Percentiles rank a stretch among this genome's conserved stretches.
Conservation (phyloP, 1,284 basidiomycete genomes). For the Phaffia rhodozyma region DNA sequence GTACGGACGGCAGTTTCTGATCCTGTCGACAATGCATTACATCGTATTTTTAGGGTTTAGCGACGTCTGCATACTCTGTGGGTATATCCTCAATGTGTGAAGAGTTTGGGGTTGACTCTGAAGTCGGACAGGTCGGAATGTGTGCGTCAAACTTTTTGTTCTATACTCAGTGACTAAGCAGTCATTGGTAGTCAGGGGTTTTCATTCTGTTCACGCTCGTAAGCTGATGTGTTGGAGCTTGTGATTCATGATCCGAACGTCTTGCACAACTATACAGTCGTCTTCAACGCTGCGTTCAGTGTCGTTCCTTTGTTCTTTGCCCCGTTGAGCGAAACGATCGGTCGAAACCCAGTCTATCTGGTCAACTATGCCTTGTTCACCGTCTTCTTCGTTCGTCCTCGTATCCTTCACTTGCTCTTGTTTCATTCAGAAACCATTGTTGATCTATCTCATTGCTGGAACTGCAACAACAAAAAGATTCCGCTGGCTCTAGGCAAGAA, state of each 20-base stretch:
- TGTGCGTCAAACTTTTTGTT: slow-evolving; percentile 14
- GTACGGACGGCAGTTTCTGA: background rate
- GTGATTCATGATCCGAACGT: slow-evolving; percentile 10
- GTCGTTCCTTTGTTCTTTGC: slow-evolving; percentile 29
- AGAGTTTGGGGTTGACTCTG: slow-evolving; percentile 27
- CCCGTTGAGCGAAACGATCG: slow-evolving; percentile 31
- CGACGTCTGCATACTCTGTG: slow-evolving; percentile 20
- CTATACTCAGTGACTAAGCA: background rate
- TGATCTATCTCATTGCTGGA: background rate
- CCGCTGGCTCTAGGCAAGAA: slow-evolving; percentile 29
- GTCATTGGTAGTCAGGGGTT: no score
- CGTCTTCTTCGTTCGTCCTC: slow-evolving; percentile 15
- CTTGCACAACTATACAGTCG: background rate
- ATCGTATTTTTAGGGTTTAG: background rate
- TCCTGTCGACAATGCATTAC: background rate
- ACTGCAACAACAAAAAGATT: background rate
- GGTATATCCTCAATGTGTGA: slow-evolving; percentile 22
- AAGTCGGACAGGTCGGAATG: slow-evolving; percentile 30
- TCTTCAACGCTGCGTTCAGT: slow-evolving; percentile 24
- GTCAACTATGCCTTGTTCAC: slow-evolving; percentile 29
- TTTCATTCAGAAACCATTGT: background rate
- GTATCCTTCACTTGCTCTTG: slow-evolving; percentile 22
- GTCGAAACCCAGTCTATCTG: slow-evolving; percentile 30
- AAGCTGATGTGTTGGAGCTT: background rate
- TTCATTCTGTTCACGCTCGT: background rate